Evolutionary conservation across 208 protist genomes (phyloP).

Genomic region (Strigomonas oncopelti): DNA sequence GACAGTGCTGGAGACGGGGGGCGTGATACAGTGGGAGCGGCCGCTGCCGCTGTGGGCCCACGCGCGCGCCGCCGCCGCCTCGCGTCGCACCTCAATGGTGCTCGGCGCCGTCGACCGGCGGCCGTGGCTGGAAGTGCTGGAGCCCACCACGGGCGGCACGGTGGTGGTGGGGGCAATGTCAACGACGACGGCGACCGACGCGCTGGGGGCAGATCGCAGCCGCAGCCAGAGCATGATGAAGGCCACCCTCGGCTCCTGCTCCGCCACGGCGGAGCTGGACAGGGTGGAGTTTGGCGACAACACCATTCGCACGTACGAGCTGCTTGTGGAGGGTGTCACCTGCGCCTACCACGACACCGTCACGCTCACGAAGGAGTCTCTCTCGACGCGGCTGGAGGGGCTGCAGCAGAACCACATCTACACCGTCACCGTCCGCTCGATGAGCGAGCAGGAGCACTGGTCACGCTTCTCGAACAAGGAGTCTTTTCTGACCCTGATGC

Average conservation of each 20-base stretch:
- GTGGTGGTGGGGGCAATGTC: conserved; percentile 2
- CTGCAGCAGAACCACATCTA: conserved; percentile 83
- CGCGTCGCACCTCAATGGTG: too few relatives aligned
- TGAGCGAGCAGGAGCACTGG: conserved; percentile 79
- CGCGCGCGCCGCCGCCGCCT: neutral
- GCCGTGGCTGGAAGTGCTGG: neutral
- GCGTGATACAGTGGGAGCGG: conserved; percentile 73
- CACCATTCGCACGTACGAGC: conserved; percentile 70
- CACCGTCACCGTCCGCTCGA: conserved; percentile 70
- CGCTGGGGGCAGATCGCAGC: neutral
- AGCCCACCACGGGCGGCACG: neutral
- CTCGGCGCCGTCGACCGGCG: neutral
- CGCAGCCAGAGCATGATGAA: neutral
- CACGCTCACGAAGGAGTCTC: conserved; percentile 48
- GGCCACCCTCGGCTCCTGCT: neutral
- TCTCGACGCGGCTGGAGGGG: conserved; percentile 45
- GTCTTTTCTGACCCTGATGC: conserved; percentile 73
- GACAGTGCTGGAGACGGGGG: conserved; percentile 69
- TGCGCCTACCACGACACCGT: conserved; percentile 41
- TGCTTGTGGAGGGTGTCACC: conserved; percentile 69
- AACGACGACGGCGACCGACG: neutral
- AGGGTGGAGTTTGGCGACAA: conserved; percentile 71
- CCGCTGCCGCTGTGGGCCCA: conserved; percentile 48
- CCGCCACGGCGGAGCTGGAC: conserved; percentile 13
- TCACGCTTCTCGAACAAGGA: conserved; percentile 74